phyloP scores from a whole-genome alignment of 2,329 filamentous ascomycete genomes.

The Ceratocystis huliohia region DNA sequence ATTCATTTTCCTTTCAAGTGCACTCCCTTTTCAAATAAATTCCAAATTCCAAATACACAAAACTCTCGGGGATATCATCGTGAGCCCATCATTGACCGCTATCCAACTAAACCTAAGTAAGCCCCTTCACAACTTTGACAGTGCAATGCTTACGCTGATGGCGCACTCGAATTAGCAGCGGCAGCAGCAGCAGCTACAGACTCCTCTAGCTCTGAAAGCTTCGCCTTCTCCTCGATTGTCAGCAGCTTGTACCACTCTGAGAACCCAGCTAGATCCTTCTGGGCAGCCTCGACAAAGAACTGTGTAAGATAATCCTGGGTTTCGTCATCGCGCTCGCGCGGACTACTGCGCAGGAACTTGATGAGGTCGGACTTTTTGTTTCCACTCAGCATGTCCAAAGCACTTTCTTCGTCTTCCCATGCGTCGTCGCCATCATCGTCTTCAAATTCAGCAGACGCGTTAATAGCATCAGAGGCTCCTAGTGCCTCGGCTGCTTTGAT shows the following conservation, averaged over 20 bases:
- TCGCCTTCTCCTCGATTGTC: constrained; percentile 43
- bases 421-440: constrained; percentile 52
- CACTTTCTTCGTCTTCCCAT: constrained; percentile 82
- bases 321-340: constrained; percentile 70
- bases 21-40: background rate
- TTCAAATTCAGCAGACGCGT: constrained; percentile 41
- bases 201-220: constrained; percentile 41
- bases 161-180: background rate
- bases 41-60: background rate
- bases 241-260: constrained; percentile 44
- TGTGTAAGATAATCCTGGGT: constrained; percentile 72
- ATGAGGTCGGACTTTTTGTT: constrained; percentile 65
- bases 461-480: constrained; percentile 49
- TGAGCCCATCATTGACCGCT: background rate
- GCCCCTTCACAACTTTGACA: background rate
- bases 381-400: constrained; percentile 58
- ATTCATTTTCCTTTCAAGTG: background rate
- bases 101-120: background rate
- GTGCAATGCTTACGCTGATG: background rate
- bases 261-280: constrained; percentile 45
- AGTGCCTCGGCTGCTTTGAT: constrained; percentile 46
- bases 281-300: constrained; percentile 56
- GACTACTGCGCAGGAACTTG: constrained; percentile 53
- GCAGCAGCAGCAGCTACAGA: constrained; percentile 23
- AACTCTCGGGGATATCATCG: constrained; percentile 7